Evolutionary conservation across 139 green algal species (phyloP).

Genomic region (Chloropicon primus): DNA sequence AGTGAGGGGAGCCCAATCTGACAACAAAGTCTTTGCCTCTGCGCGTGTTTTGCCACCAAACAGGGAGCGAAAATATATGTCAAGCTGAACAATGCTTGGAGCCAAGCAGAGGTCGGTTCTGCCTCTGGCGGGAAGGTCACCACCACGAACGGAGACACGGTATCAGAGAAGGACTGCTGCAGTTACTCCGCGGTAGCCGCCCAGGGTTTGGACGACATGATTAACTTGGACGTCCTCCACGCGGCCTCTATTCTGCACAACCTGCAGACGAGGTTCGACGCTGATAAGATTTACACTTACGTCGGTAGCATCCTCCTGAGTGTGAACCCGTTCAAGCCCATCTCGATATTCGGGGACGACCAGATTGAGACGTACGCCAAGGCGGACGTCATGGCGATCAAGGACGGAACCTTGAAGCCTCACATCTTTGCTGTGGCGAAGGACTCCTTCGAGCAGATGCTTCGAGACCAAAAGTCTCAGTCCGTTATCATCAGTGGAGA

Average conservation of each 20-base stretch:
- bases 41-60: not conserved
- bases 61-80: not conserved
- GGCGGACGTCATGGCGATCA: not conserved
- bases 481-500: conserved; percentile 38
- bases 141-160: not conserved
- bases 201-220: conserved; percentile 42
- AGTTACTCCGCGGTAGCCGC: not conserved
- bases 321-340: conserved; percentile 65
- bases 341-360: not conserved
- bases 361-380: not conserved
- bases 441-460: conserved; percentile 74
- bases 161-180: not conserved
- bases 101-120: not conserved
- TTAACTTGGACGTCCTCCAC: conserved; percentile 68
- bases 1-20: too few relatives aligned
- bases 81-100: not conserved
- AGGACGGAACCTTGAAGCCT: conserved; percentile 8
- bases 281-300: conserved; percentile 64
- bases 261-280: conserved; percentile 37
- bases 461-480: conserved; percentile 27
- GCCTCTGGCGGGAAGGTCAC: not conserved
- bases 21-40: too few relatives aligned
- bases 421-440: conserved; percentile 30
- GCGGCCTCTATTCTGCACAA: conserved; percentile 69
- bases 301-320: conserved; percentile 77